Conservation (phyloP, 2,329 filamentous ascomycete genomes). For the Colletotrichum coccodes region DNA sequence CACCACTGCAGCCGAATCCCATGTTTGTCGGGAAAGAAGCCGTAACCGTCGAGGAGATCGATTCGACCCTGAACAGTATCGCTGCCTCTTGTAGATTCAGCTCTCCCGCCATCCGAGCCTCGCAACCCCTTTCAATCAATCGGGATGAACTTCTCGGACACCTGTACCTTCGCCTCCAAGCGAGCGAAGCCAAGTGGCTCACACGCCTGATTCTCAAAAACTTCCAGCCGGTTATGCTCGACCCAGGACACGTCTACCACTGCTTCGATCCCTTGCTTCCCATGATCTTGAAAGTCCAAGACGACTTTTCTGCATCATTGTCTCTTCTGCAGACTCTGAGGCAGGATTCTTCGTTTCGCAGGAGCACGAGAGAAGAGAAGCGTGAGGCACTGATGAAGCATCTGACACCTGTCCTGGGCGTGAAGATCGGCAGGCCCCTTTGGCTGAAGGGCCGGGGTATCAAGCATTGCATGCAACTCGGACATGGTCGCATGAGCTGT, state of each 20-base stretch:
- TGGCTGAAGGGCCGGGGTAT: slow-evolving; percentile 77
- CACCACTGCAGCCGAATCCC: slow-evolving; percentile 55
- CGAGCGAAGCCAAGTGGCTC: slow-evolving; percentile 87
- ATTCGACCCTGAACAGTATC: slow-evolving; percentile 70
- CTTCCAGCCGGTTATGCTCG: slow-evolving; percentile 73
- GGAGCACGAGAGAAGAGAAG: slow-evolving; percentile 27
- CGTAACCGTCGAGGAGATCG: slow-evolving; percentile 79
- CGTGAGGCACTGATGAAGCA: slow-evolving; percentile 40
- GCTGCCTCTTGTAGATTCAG: slow-evolving; percentile 79
- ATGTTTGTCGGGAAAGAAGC: slow-evolving; percentile 42
- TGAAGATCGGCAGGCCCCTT: slow-evolving; percentile 72
- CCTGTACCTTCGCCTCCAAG: slow-evolving; percentile 69
- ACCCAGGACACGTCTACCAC: slow-evolving; percentile 63
- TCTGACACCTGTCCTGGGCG: slow-evolving; percentile 65
- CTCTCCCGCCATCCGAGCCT: slow-evolving; percentile 65
- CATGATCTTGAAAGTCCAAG: slow-evolving; percentile 74
- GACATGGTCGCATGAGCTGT: slow-evolving; percentile 71
- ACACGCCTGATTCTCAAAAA: slow-evolving; percentile 83
- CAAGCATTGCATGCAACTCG: slow-evolving; percentile 77
- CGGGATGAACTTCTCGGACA: slow-evolving; percentile 58
- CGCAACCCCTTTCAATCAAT: slow-evolving; percentile 38
- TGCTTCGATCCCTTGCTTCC: slow-evolving; percentile 77
- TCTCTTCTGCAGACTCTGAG: slow-evolving; percentile 56
- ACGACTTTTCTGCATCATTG: slow-evolving; percentile 72
- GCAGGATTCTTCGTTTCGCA: slow-evolving; percentile 38